phyloP scores from a whole-genome alignment of 495 filamentous ascomycete genomes.

The Penicillium salamii region DNA sequence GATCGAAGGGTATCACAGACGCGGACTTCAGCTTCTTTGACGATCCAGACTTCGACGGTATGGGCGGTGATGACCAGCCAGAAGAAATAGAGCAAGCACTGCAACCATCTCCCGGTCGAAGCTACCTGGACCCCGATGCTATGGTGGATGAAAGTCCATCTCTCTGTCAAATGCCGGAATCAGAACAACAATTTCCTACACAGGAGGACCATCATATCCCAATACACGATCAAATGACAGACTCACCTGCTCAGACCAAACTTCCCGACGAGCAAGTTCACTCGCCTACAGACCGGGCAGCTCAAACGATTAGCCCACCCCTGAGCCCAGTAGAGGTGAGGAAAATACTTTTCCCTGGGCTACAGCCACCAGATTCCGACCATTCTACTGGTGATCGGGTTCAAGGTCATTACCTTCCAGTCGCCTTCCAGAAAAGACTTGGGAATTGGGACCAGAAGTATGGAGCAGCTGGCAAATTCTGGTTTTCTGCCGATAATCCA shows the following conservation, averaged over 20 bases:
- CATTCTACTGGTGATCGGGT: conserved; percentile 6
- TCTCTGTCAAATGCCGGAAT: background rate
- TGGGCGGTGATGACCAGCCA: conserved; percentile 12
- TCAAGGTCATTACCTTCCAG: conserved; percentile 47
- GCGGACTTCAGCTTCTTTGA: conserved; percentile 92
- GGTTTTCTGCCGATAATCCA: conserved; percentile 30
- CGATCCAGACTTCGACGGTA: conserved; percentile 49
- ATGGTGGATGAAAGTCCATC: background rate
- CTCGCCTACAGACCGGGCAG: conserved; percentile 19
- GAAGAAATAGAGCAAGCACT: conserved; percentile 13
- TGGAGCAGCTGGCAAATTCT: conserved; percentile 47
- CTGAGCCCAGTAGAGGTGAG: conserved; percentile 49
- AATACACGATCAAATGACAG: background rate
- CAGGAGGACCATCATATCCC: background rate
- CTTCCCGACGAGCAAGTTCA: background rate
- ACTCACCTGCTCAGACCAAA: conserved; percentile 8
- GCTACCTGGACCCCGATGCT: conserved; percentile 7
- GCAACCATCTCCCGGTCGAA: conserved; percentile 10
- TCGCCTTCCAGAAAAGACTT: conserved; percentile 45
- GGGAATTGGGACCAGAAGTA: conserved; percentile 51
- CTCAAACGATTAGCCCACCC: conserved; percentile 46
- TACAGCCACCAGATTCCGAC: conserved; percentile 9
- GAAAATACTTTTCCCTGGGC: conserved; percentile 42
- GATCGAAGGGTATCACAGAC: conserved; percentile 77
- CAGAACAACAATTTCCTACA: background rate